Evolutionary conservation across 1,284 basidiomycete species (phyloP).

Genomic region (Ceratobasidium sp.): DNA sequence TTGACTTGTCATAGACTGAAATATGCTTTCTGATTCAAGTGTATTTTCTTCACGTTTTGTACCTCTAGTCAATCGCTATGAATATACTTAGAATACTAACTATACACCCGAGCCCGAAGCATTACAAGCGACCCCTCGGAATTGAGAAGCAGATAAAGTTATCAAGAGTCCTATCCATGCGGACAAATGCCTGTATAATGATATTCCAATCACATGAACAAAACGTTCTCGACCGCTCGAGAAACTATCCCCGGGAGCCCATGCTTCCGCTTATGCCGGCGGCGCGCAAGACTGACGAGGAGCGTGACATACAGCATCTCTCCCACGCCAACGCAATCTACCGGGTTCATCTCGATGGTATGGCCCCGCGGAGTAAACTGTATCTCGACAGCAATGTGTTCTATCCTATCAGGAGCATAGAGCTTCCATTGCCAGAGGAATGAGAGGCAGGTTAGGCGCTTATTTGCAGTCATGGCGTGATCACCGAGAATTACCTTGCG

Average conservation of each 20-base stretch:
- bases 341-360: slow-evolving; percentile 17
- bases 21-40: background rate
- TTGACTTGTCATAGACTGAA: slow-evolving; percentile 73
- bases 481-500: slow-evolving; percentile 18
- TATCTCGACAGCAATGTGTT: slow-evolving; percentile 29
- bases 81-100: background rate
- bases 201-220: slow-evolving; percentile 26
- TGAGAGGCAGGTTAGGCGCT: slow-evolving; percentile 13
- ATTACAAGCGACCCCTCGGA: background rate
- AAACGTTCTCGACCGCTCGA: slow-evolving; percentile 12
- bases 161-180: no score
- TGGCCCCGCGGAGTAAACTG: slow-evolving; percentile 26
- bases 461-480: background rate
- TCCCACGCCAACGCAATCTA: slow-evolving; percentile 28
- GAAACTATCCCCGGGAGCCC: slow-evolving; percentile 27
- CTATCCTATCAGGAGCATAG: slow-evolving; percentile 13
- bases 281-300: slow-evolving; percentile 29
- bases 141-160: background rate
- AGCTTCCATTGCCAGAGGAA: slow-evolving; percentile 15
- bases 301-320: slow-evolving; percentile 34
- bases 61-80: background rate
- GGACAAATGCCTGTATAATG: background rate
- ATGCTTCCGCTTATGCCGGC: slow-evolving; percentile 16
- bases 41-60: background rate
- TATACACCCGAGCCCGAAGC: background rate